phyloP scores from a whole-genome alignment of 179 eudicot species.

The Silene noctiflora region DNA sequence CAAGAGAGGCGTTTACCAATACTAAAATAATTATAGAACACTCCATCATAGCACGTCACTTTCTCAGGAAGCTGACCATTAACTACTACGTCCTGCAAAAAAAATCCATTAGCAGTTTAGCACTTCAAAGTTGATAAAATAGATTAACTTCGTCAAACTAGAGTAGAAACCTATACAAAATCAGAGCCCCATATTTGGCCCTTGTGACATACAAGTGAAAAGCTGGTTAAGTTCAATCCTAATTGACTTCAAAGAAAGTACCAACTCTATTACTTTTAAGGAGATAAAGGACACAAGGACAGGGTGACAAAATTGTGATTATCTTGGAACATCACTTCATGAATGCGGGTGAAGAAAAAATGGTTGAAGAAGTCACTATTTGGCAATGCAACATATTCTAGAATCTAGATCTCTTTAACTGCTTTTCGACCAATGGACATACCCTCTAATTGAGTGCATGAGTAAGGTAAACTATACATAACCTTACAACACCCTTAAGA shows the following conservation, averaged over 20 bases:
- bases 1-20: slow-evolving; percentile 48
- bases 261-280: neutral
- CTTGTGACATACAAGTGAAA: neutral
- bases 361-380: too few species aligned
- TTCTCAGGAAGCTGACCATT: slow-evolving; percentile 64
- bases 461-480: neutral
- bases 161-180: neutral
- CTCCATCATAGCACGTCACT: slow-evolving; percentile 71
- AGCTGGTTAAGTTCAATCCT: neutral
- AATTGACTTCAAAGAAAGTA: neutral
- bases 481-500: neutral
- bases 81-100: slow-evolving; percentile 57
- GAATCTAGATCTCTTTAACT: neutral
- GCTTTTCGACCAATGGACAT: neutral
- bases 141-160: neutral
- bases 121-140: neutral
- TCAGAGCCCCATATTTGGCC: neutral
- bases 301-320: neutral
- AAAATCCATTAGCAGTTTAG: slow-evolving; percentile 7
- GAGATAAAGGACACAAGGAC: neutral
- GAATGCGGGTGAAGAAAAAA: neutral
- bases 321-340: neutral
- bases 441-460: neutral
- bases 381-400: neutral
- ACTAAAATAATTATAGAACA: slow-evolving; percentile 93